A percentile compares a stretch with the other conserved stretches of the same genome.
These are phyloP conservation scores for Akanthomyces uredinophilus DNA, from an alignment of 2,329 filamentous ascomycete genomes.

Conservation along the genomic window DNA sequence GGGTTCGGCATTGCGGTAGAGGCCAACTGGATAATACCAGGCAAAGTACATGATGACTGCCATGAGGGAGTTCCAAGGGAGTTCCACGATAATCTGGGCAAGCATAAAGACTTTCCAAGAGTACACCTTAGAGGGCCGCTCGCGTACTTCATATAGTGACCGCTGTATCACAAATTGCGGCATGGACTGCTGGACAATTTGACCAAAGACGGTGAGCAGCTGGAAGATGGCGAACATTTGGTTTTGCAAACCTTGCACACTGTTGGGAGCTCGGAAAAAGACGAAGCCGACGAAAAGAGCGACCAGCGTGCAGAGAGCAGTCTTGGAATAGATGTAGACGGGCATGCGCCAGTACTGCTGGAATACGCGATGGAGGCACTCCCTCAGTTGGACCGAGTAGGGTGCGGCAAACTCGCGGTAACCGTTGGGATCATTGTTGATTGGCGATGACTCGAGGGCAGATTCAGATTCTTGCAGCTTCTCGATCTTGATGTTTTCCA, in stretches of 20 bases:
- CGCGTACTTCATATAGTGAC: conserved; percentile 76
- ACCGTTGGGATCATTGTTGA: conserved; percentile 34
- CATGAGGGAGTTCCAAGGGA: conserved; percentile 79
- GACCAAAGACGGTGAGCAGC: conserved; percentile 74
- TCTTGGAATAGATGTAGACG: conserved; percentile 82
- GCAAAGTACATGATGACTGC: conserved; percentile 70
- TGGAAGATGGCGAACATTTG: conserved; percentile 86
- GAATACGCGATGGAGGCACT: conserved; percentile 71
- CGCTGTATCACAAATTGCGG: conserved; percentile 80
- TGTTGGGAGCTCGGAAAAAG: conserved; percentile 67
- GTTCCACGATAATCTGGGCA: conserved; percentile 75
- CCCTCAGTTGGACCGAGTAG: conserved; percentile 60
- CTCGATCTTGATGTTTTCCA: conserved; percentile 50
- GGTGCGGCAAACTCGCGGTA: conserved; percentile 79
- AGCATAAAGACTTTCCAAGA: conserved; percentile 83
- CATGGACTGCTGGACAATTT: conserved; percentile 76
- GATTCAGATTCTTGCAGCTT: conserved; percentile 26
- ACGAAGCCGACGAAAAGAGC: conserved; percentile 78
- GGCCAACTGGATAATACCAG: conserved; percentile 83
- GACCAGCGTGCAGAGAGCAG: conserved; percentile 57
- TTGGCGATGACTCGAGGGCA: conserved; percentile 20
- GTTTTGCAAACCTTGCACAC: conserved; percentile 75
- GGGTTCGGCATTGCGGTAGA: conserved; percentile 63
- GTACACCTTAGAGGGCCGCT: conserved; percentile 79
- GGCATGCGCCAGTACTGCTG: conserved; percentile 91